Evolutionary conservation across 2,329 filamentous ascomycete species (phyloP).

Genomic region (Claviceps sp.): DNA sequence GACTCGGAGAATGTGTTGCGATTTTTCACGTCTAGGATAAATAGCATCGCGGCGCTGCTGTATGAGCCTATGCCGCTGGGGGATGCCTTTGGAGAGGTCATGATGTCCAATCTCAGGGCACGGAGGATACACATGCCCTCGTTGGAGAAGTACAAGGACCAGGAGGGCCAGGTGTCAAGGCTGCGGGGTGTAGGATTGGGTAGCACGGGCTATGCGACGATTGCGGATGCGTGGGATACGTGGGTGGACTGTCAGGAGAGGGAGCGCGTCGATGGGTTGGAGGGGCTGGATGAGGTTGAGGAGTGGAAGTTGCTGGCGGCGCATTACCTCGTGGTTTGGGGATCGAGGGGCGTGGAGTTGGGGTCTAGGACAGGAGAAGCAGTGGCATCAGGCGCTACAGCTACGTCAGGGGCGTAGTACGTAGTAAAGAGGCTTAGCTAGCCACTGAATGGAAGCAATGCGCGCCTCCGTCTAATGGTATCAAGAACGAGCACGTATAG

Average conservation of each 20-base stretch:
- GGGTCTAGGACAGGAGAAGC: neutral
- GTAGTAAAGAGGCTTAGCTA: too few species aligned
- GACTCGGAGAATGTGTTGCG: slow-evolving; percentile 51
- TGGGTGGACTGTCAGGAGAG: slow-evolving; percentile 65
- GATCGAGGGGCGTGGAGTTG: slow-evolving; percentile 42
- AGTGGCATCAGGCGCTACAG: too few species aligned
- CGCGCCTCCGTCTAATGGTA: too few species aligned
- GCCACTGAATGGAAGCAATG: too few species aligned
- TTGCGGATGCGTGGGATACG: slow-evolving; percentile 53
- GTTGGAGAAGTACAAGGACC: slow-evolving; percentile 55
- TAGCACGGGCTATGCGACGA: slow-evolving; percentile 26
- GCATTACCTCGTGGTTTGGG: slow-evolving; percentile 89
- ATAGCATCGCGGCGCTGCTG: slow-evolving; percentile 47
- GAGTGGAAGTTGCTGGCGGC: slow-evolving; percentile 78
- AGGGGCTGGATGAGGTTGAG: slow-evolving; percentile 90
- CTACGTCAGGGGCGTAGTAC: too few species aligned
- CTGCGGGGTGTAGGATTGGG: slow-evolving; percentile 54
- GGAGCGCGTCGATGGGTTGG: slow-evolving; percentile 61
- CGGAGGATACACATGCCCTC: slow-evolving; percentile 78
- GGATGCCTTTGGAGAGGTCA: slow-evolving; percentile 80
- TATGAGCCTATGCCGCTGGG: slow-evolving; percentile 82
- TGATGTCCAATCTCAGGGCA: slow-evolving; percentile 78
- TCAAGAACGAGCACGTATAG: neutral
- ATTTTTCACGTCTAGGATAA: slow-evolving; percentile 45
- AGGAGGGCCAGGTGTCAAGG: slow-evolving; percentile 54